Base-by-base conservation (phyloP, 2,329 filamentous ascomycete genomes). In the Thermothelomyces thermophilus region DNA sequence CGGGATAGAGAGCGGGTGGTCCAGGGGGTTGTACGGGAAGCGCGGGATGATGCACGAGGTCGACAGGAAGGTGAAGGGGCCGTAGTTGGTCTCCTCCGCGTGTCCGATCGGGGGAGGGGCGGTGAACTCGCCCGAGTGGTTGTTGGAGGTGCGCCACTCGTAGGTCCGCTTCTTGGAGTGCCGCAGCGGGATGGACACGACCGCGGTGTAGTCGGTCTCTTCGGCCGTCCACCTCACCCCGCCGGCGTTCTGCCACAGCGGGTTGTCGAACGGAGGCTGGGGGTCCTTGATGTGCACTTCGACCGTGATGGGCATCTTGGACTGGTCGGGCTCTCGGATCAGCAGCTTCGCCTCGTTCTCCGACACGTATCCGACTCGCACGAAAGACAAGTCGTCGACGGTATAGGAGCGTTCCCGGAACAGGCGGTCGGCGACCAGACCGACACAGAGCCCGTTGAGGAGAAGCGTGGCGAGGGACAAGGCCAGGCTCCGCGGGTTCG, bases 31-130 rank as follows among this genome's bases (percentile, higher is more conserved):
- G 68, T 98, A 98, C 0, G 93, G 93, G 49, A 97, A 89, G 16
- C 89, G 85, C 10, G 86, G 85, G 60, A 96, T 87, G 61, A 97
- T 89, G 68, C 93, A 98, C 36, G 89, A 95, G 0, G 89, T 93
- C 3, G 90, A 89, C 7, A 97, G 70, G 64, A 98, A 98, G 0
- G 88, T 95, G 60, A 95, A 91, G 50, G 82, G 83, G 35, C 83
- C 84, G 43, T 82, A 76, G 37, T 76, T 75, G 4, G 76, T 73
- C 14, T 74, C 70, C 0, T 82, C 77, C 55, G 79, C 75, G 1
- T 77, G 73, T 10, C 90, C 89, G 0, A 82, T 71, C 31, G 75
- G 79, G 1, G 91, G 88, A 1, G 90, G 84, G 0, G 88, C 84
- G 3, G 79, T 79, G 61, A 98, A 95, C 56, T 82, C 82, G 41